Conservation (phyloP, 2,329 filamentous ascomycete genomes). For the Monosporascus cannonballus region DNA sequence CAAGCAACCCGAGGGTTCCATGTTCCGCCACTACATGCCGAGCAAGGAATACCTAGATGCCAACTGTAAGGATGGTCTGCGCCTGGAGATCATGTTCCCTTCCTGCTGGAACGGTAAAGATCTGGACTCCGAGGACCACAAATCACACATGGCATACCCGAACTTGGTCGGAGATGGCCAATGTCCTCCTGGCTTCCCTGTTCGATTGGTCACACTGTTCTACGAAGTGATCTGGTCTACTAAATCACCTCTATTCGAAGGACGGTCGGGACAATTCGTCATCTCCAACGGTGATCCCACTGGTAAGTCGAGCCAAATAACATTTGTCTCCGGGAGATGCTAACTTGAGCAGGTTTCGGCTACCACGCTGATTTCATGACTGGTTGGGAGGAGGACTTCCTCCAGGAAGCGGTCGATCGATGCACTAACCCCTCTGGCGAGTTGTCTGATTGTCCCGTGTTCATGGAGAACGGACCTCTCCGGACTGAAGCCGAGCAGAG, state of each 20-base stretch:
- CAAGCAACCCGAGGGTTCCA: constrained; percentile 59
- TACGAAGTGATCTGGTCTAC: constrained; percentile 85
- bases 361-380: constrained; percentile 78
- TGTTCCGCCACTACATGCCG: constrained; percentile 77
- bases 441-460: constrained; percentile 69
- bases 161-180: constrained; percentile 67
- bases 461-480: constrained; percentile 45
- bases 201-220: constrained; percentile 68
- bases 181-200: constrained; percentile 65
- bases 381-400: constrained; percentile 66
- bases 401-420: constrained; percentile 64
- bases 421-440: constrained; percentile 68
- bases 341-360: constrained; percentile 47
- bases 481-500: constrained; percentile 49
- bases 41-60: constrained; percentile 73
- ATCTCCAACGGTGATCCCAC: constrained; percentile 73
- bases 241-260: constrained; percentile 46
- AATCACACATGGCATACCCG: constrained; percentile 71
- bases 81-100: constrained; percentile 81
- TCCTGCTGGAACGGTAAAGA: constrained; percentile 81
- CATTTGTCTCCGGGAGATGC: constrained; percentile 1
- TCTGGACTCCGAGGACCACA: constrained; percentile 47
- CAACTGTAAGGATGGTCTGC: constrained; percentile 75
- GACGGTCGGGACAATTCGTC: constrained; percentile 62
- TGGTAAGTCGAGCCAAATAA: constrained; percentile 38